phyloP scores from a whole-genome alignment of 768 basidiomycete species.

The Suillus subluteus region DNA sequence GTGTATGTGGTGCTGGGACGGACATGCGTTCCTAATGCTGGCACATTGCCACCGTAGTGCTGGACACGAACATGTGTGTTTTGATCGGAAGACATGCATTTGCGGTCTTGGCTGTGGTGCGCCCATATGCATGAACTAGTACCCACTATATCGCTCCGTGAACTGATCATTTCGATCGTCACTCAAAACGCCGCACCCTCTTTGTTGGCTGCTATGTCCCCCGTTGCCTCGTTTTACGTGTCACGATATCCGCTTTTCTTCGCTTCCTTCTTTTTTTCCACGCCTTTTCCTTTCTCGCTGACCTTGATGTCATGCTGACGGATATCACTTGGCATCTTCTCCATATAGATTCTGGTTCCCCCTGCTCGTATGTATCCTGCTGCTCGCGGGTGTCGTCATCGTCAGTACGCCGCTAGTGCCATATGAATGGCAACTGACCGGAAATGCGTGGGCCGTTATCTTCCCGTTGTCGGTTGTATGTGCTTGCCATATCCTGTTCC shows the following conservation, averaged over 20 bases:
- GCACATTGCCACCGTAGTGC: not conserved
- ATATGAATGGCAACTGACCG: constrained; percentile 62
- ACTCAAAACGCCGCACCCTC: not conserved
- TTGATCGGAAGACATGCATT: constrained; percentile 4
- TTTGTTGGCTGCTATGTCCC: not conserved
- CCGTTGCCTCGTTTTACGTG: constrained; percentile 1
- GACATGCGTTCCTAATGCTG: not conserved
- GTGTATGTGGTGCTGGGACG: not conserved
- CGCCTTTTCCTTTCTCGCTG: not conserved
- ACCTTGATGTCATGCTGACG: constrained; percentile 21
- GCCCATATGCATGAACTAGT: not conserved
- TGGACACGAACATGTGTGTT: not conserved
- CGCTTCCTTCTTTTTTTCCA: not conserved
- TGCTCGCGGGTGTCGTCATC: constrained; percentile 61
- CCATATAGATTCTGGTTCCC: constrained; percentile 36
- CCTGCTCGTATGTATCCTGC: constrained; percentile 55
- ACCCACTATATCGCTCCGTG: not conserved
- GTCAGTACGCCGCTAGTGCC: constrained; percentile 60
- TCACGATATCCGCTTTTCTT: not conserved
- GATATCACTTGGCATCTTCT: not conserved
- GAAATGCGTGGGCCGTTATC: constrained; percentile 71
- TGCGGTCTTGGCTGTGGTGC: not conserved
- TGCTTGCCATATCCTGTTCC: constrained; percentile 73
- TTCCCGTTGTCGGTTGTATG: constrained; percentile 75
- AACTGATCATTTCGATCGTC: constrained; percentile 2